Base-by-base conservation (phyloP, 2,329 filamentous ascomycete genomes). In the Scedosporium minutisporum region DNA sequence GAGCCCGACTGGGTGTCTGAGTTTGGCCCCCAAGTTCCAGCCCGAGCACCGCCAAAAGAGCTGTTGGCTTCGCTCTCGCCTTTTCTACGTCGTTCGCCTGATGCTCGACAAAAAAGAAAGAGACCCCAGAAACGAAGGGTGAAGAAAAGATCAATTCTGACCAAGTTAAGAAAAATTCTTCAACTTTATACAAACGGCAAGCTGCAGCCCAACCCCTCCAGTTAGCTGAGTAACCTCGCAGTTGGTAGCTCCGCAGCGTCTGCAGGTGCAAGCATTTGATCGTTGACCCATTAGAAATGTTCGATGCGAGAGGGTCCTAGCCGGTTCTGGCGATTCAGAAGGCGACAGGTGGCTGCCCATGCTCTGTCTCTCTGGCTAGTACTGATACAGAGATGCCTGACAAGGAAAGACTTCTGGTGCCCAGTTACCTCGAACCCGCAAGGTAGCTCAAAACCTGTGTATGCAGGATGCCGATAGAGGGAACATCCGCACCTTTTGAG, bases 141-240 rank as follows among this genome's bases (percentile, higher is more conserved):
- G 29, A 63, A 25, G 29, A 61, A 63, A 61, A 23, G n/a, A 48
- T n/a, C n/a, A 23, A 48, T 7, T 14, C 44, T 6, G 33, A 14
- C 16, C 16, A 48, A 18, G 7, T 3, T 48, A n/a, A 6, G 60
- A 61, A 57, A 55, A 58, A 63, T 53, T 29, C 18, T 23, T 60
- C 42, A n/a, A 18, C 62, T 44, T 57, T 58, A 44, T 29, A 62
- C 38, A 27, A 53, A 62, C 18, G 27, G n/a, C 21, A 27, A 33
- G 18, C 57, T 27, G n/a, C 27, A 51, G 38, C 57, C 38, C 38
- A 58, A 58, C 38, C 57, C 57, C 57, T 38, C 57, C 44, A 48
- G 44, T 48, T 48, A 23, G 51, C 51, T 55, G 51, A 55, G 51
- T 55, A 55, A 55, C 51, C 51, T 55, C 59, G 44, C 42, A 51